These are phyloP conservation scores for Diaporthe aspalathi DNA, from an alignment of 2,329 filamentous ascomycete species.

Conservation along the genomic window DNA sequence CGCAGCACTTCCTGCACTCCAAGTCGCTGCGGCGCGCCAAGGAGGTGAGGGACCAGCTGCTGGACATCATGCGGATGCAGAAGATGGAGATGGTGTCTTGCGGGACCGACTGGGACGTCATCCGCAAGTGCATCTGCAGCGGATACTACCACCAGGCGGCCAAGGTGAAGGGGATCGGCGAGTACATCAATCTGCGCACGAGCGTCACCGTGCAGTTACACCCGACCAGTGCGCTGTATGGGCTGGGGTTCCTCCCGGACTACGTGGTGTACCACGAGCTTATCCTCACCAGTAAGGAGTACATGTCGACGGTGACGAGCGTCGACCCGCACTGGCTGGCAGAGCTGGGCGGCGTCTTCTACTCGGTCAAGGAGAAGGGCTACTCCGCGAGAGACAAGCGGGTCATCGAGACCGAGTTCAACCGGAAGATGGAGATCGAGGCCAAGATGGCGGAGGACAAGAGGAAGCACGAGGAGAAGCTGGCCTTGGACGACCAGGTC, in stretches of 20 bases:
- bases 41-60: constrained; percentile 92
- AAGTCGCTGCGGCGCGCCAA: constrained; percentile 92
- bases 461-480: constrained; percentile 70
- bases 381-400: constrained; percentile 89
- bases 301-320: constrained; percentile 96
- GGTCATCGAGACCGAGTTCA: constrained; percentile 91
- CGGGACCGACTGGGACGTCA: constrained; percentile 96
- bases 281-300: constrained; percentile 95
- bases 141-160: constrained; percentile 99
- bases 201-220: constrained; percentile 95
- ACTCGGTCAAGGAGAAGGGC: constrained; percentile 96
- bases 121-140: constrained; percentile 95
- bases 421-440: constrained; percentile 92
- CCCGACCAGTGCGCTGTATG: constrained; percentile 92
- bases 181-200: constrained; percentile 96
- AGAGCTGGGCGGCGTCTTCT: constrained; percentile 96
- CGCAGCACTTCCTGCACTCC: constrained; percentile 92
- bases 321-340: constrained; percentile 98
- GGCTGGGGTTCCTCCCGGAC: constrained; percentile 91
- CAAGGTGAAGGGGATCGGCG: constrained; percentile 93
- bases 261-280: constrained; percentile 99
- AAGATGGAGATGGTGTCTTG: constrained; percentile 90
- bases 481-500: constrained; percentile 61
- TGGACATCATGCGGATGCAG: constrained; percentile 94
- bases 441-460: constrained; percentile 91